Conservation (phyloP, 2,329 filamentous ascomycete genomes). For the Fonsecaea multimorphosa region DNA sequence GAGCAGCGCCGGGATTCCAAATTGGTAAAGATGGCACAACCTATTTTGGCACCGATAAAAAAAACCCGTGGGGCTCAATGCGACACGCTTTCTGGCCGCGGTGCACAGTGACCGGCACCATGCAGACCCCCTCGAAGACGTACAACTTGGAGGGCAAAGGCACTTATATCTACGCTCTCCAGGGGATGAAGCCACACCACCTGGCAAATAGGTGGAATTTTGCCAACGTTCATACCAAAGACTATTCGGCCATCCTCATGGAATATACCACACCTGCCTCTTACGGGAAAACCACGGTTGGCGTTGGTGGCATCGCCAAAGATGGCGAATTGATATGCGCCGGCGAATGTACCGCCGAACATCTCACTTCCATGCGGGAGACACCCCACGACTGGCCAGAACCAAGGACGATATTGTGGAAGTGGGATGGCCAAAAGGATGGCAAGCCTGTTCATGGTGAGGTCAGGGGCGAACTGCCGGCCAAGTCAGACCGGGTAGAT, state of each 20-base stretch:
- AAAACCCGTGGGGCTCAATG: constrained; percentile 90
- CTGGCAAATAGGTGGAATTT: constrained; percentile 94
- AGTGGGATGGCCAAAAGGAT: constrained; percentile 78
- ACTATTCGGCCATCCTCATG: constrained; percentile 89
- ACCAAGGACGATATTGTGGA: constrained; percentile 74
- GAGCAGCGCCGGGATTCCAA: constrained; percentile 78
- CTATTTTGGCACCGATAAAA: constrained; percentile 82
- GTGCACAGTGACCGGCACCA: constrained; percentile 78
- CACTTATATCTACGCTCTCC: constrained; percentile 82
- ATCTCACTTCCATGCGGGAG: constrained; percentile 74
- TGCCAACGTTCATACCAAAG: constrained; percentile 85
- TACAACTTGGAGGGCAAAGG: constrained; percentile 82
- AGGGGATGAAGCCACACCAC: constrained; percentile 99
- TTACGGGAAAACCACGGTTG: constrained; percentile 84
- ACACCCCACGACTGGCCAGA: constrained; percentile 85
- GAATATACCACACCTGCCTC: constrained; percentile 93
- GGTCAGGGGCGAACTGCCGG: constrained; percentile 71
- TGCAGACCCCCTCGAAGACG: constrained; percentile 80
- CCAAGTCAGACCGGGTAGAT: constrained; percentile 81
- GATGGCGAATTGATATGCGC: constrained; percentile 80
- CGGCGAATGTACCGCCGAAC: constrained; percentile 69
- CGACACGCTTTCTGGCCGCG: constrained; percentile 94
- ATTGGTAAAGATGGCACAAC: constrained; percentile 83
- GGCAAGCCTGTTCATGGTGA: constrained; percentile 73
- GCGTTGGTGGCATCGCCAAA: constrained; percentile 78